Evolutionary conservation across 108 stramenopile species (phyloP).

Genomic region (Nitzschia sp.): DNA sequence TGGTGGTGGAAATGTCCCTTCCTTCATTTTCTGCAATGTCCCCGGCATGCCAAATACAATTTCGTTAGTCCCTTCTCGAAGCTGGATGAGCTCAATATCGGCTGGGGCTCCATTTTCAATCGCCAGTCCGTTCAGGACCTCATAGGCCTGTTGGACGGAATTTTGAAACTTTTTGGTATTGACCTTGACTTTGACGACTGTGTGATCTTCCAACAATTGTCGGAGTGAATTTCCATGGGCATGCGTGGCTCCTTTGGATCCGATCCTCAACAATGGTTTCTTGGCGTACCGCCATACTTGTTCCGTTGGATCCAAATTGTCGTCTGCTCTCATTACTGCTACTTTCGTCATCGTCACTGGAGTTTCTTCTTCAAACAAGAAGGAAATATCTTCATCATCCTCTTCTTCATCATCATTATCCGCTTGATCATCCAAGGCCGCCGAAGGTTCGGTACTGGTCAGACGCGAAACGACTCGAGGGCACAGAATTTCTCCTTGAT

Average conservation of each 20-base stretch:
- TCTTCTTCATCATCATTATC: constrained; percentile 1
- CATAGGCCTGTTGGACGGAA: constrained; percentile 11
- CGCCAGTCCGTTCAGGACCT: constrained; percentile 35
- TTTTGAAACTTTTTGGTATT: constrained; percentile 42
- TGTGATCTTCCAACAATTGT: constrained; percentile 60
- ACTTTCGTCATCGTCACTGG: too few relatives aligned
- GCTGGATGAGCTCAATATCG: constrained; percentile 54
- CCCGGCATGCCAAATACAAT: constrained; percentile 60
- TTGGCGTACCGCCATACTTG: constrained; percentile 59
- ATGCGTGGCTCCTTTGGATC: constrained; percentile 46
- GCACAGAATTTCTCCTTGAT: not conserved
- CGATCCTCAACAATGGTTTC: constrained; percentile 56
- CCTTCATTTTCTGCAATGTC: constrained; percentile 40
- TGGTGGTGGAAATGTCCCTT: constrained; percentile 65
- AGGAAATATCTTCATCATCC: constrained; percentile 6
- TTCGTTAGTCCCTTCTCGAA: constrained; percentile 38
- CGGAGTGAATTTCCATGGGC: constrained; percentile 63
- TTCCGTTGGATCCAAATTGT: constrained; percentile 5
- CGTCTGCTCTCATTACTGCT: not conserved
- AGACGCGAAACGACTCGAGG: not conserved
- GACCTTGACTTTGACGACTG: constrained; percentile 65
- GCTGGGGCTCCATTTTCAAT: constrained; percentile 43
- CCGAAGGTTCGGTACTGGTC: not conserved
- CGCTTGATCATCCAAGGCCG: not conserved
- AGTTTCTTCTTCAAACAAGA: constrained; percentile 8